Evolutionary conservation across 805 yeast species (phyloP).

Genomic region (Metschnikowia continentalis): DNA sequence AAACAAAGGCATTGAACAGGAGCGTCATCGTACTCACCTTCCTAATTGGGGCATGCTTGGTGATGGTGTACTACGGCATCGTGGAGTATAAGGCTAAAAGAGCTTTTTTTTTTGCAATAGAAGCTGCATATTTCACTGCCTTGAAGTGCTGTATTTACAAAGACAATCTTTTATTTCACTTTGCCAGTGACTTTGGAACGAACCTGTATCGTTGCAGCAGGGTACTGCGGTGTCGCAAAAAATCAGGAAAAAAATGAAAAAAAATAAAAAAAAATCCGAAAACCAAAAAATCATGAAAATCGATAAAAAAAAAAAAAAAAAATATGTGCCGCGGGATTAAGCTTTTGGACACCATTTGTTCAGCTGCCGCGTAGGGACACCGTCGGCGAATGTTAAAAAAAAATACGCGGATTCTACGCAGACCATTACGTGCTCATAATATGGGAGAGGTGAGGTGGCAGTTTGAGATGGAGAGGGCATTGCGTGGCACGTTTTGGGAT

Average conservation of each 20-base stretch:
- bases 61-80: background rate
- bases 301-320: background rate
- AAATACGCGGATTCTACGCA: too few species aligned
- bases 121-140: background rate
- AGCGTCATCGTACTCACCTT: background rate
- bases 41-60: background rate
- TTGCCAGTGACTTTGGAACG: background rate
- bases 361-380: background rate
- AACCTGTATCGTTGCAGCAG: slow-evolving; percentile 4
- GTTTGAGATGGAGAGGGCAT: too few species aligned
- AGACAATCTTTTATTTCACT: background rate
- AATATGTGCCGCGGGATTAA: background rate
- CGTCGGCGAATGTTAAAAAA: background rate
- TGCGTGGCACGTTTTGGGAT: too few species aligned
- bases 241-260: background rate
- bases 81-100: background rate
- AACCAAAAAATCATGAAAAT: too few species aligned
- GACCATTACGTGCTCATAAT: too few species aligned
- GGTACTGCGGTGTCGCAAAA: background rate
- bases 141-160: background rate
- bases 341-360: background rate
- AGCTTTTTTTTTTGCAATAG: background rate
- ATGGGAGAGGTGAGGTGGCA: too few species aligned
- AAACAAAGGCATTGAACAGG: background rate
- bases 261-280: background rate